A percentile compares a stretch with the other conserved stretches of the same genome.
Evolutionary conservation across 2,329 filamentous ascomycete genomes (phyloP).

Genomic region (Xylaria hypoxylon): DNA sequence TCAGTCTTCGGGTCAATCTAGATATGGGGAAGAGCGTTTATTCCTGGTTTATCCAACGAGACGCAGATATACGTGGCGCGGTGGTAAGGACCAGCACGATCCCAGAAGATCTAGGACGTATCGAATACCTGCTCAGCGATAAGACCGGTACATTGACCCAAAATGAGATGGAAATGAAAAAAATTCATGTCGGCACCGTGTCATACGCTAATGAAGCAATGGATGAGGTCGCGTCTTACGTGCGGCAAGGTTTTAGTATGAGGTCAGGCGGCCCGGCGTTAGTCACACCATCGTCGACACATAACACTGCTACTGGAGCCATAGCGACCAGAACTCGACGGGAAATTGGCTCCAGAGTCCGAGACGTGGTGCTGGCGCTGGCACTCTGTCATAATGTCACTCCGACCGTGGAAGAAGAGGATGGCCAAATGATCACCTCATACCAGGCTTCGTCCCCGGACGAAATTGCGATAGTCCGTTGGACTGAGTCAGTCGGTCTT

Average conservation of each 20-base stretch:
- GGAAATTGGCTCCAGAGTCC: slow-evolving; percentile 92
- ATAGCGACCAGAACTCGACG: slow-evolving; percentile 84
- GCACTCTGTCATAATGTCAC: slow-evolving; percentile 98
- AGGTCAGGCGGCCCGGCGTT: slow-evolving; percentile 62
- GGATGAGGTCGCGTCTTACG: slow-evolving; percentile 92
- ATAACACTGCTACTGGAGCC: slow-evolving; percentile 69
- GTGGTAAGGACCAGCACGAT: slow-evolving; percentile 97
- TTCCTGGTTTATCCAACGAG: slow-evolving; percentile 93
- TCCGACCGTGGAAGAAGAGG: slow-evolving; percentile 85
- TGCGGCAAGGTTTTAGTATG: slow-evolving; percentile 81
- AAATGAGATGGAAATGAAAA: slow-evolving; percentile 99
- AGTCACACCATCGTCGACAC: slow-evolving; percentile 80
- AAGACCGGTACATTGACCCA: slow-evolving; percentile 99
- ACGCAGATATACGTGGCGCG: slow-evolving; percentile 88
- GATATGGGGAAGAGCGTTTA: slow-evolving; percentile 98
- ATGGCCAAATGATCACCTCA: slow-evolving; percentile 79
- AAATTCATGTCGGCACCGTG: slow-evolving; percentile 97
- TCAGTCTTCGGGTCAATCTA: slow-evolving; percentile 94
- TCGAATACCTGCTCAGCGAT: slow-evolving; percentile 95
- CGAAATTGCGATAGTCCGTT: slow-evolving; percentile 96
- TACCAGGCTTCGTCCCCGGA: slow-evolving; percentile 98
- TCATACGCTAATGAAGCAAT: slow-evolving; percentile 99
- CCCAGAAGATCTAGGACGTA: slow-evolving; percentile 92
- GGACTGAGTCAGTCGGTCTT: slow-evolving; percentile 92
- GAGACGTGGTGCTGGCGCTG: slow-evolving; percentile 91